Evolutionary conservation across 441 rosid genomes (phyloP).

Genomic region (Euphorbia celastroides): DNA sequence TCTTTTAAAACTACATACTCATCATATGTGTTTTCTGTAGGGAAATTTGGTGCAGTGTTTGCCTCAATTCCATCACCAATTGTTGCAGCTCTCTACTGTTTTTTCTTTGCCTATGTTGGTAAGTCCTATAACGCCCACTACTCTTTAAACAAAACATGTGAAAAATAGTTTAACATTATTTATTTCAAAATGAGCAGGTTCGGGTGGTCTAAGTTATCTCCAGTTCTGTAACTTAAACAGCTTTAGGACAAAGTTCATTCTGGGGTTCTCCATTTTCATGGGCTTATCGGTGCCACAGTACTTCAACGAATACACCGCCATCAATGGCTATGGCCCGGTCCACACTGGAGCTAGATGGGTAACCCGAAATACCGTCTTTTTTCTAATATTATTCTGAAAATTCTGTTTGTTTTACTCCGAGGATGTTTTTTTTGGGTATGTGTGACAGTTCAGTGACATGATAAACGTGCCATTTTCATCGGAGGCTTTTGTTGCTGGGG

Average conservation of each 20-base stretch:
- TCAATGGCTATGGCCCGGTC: slow-evolving; percentile 80
- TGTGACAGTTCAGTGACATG: too few species aligned
- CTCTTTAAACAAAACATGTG: background rate
- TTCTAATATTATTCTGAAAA: too few species aligned
- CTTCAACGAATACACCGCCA: slow-evolving; percentile 83
- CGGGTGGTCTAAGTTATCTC: slow-evolving; percentile 76
- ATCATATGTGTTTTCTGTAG: slow-evolving; percentile 31
- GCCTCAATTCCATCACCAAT: slow-evolving; percentile 95
- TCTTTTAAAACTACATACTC: background rate
- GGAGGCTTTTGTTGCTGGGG: too few species aligned
- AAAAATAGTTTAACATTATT: background rate
- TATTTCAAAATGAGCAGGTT: slow-evolving; percentile 41
- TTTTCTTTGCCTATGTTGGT: slow-evolving; percentile 97
- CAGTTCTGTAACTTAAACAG: slow-evolving; percentile 96
- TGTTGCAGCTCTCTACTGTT: slow-evolving; percentile 77
- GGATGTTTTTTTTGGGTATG: background rate
- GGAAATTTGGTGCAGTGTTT: slow-evolving; percentile 93
- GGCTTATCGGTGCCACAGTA: slow-evolving; percentile 92
- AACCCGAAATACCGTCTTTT: slow-evolving; percentile 7
- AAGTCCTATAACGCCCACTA: slow-evolving; percentile 20
- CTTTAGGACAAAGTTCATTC: slow-evolving; percentile 63
- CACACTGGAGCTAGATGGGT: slow-evolving; percentile 96
- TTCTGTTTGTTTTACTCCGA: slow-evolving; percentile 6
- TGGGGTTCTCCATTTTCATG: slow-evolving; percentile 94
- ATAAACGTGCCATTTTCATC: too few species aligned